phyloP scores from a whole-genome alignment of 805 yeast genomes.

The Pichia membranifaciens region DNA sequence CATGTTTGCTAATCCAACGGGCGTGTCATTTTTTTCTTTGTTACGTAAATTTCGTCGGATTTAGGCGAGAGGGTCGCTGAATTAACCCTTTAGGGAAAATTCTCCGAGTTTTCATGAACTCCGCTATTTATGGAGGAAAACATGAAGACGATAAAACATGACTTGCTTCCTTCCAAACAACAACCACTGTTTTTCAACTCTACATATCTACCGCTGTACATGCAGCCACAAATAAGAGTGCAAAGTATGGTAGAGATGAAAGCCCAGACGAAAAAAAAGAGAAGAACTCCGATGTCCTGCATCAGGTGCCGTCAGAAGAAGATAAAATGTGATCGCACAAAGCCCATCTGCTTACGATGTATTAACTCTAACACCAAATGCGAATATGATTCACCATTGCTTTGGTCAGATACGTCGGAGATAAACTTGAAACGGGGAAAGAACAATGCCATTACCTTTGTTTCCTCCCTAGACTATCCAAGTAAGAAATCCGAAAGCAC shows the following conservation, averaged over 20 bases:
- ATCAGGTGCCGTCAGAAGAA: conserved; percentile 20
- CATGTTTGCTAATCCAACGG: too few species aligned
- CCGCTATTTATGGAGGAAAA: too few species aligned
- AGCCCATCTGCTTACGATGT: conserved; percentile 21
- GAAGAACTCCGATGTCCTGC: conserved; percentile 24
- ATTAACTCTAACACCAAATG: conserved; percentile 12
- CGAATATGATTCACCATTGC: conserved; percentile 17
- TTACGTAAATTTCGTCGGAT: too few species aligned
- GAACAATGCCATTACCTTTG: background rate
- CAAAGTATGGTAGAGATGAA: background rate
- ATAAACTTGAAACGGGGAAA: background rate
- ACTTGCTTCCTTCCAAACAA: too few species aligned
- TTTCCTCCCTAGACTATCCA: background rate
- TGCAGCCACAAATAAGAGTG: too few species aligned
- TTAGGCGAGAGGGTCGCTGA: too few species aligned
- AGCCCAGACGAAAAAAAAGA: conserved; percentile 12
- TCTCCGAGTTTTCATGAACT: too few species aligned
- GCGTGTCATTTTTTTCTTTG: too few species aligned
- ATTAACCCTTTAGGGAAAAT: too few species aligned
- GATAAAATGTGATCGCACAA: conserved; percentile 22
- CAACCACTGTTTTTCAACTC: too few species aligned
- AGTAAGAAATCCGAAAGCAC: background rate
- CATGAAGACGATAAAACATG: too few species aligned
- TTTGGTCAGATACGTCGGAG: conserved; percentile 8
- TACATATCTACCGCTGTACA: too few species aligned